Percentiles rank a stretch among this genome's conserved stretches.
These are phyloP conservation scores for Boletus reticuloceps DNA, from an alignment of 768 basidiomycete genomes.

Conservation along the genomic window DNA sequence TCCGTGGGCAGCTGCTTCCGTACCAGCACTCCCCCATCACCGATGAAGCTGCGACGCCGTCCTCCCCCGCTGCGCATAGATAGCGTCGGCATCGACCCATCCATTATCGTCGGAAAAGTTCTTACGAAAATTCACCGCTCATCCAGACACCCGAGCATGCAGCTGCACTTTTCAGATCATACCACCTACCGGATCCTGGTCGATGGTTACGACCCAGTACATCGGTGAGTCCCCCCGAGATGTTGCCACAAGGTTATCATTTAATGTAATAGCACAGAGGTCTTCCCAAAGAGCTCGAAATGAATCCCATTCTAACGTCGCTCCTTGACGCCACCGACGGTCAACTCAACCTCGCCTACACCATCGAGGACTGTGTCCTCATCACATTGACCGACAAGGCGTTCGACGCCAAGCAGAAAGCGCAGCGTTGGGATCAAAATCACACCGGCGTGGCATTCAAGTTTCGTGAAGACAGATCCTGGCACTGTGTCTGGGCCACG, in stretches of 20 bases:
- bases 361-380: conserved; percentile 51
- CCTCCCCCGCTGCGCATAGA: conserved; percentile 36
- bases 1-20: conserved; percentile 9
- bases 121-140: conserved; percentile 42
- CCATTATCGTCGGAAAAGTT: conserved; percentile 43
- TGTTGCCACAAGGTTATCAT: not conserved
- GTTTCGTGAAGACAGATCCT: conserved; percentile 44
- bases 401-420: conserved; percentile 39
- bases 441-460: conserved; percentile 50
- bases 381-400: conserved; percentile 59
- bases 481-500: conserved; percentile 68
- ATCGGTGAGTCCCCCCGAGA: conserved; percentile 31
- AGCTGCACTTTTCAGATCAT: conserved; percentile 46
- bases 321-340: conserved; percentile 41
- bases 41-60: conserved; percentile 27
- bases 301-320: conserved; percentile 39
- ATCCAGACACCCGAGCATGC: conserved; percentile 43
- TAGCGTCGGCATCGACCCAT: conserved; percentile 38
- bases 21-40: conserved; percentile 19
- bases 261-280: conserved; percentile 30
- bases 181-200: conserved; percentile 51
- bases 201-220: conserved; percentile 58
- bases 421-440: conserved; percentile 35
- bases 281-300: conserved; percentile 59
- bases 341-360: conserved; percentile 34